A percentile compares a stretch with the other conserved stretches of the same genome.
Evolutionary conservation across 1,284 basidiomycete genomes (phyloP).

Genomic region (Trichosporon sp.): DNA sequence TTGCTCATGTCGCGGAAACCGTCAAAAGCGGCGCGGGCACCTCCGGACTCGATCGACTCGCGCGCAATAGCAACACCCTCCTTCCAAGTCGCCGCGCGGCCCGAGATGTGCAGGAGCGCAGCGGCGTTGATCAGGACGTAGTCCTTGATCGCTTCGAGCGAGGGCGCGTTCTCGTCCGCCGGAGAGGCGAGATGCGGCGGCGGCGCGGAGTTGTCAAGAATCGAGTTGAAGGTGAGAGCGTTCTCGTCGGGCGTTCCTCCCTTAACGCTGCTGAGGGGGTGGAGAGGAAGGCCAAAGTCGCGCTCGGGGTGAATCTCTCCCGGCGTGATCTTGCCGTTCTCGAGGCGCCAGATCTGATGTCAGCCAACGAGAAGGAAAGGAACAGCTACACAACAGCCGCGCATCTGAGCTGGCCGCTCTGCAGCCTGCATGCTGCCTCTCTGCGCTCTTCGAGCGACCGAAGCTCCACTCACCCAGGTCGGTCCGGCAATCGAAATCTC

Average conservation of each 20-base stretch:
- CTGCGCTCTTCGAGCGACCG: too few relatives aligned
- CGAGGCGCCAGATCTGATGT: slow-evolving; percentile 59
- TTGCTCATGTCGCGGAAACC: slow-evolving; percentile 60
- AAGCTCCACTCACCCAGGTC: slow-evolving; percentile 65
- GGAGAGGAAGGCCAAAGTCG: slow-evolving; percentile 71
- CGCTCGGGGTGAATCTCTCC: slow-evolving; percentile 56
- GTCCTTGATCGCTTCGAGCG: slow-evolving; percentile 67
- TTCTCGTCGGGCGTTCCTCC: slow-evolving; percentile 76
- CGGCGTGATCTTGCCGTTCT: slow-evolving; percentile 55
- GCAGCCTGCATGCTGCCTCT: too few relatives aligned
- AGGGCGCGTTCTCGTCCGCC: slow-evolving; percentile 58
- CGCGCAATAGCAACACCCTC: slow-evolving; percentile 74
- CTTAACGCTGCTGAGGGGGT: slow-evolving; percentile 70
- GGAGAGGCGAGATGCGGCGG: slow-evolving; percentile 52
- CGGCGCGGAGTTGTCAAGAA: slow-evolving; percentile 54
- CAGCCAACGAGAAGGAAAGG: neutral
- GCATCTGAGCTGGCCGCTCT: too few relatives aligned
- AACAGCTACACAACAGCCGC: too few relatives aligned
- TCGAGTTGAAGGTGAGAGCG: slow-evolving; percentile 57
- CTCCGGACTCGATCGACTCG: slow-evolving; percentile 71
- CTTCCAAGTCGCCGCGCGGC: slow-evolving; percentile 68
- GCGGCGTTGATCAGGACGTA: slow-evolving; percentile 85
- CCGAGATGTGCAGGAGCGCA: slow-evolving; percentile 77
- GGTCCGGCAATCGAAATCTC: slow-evolving; percentile 92
- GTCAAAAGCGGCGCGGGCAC: slow-evolving; percentile 72